phyloP scores from a whole-genome alignment of 225 moss, liverwort and hornwort species.

The Climacium dendroides region DNA sequence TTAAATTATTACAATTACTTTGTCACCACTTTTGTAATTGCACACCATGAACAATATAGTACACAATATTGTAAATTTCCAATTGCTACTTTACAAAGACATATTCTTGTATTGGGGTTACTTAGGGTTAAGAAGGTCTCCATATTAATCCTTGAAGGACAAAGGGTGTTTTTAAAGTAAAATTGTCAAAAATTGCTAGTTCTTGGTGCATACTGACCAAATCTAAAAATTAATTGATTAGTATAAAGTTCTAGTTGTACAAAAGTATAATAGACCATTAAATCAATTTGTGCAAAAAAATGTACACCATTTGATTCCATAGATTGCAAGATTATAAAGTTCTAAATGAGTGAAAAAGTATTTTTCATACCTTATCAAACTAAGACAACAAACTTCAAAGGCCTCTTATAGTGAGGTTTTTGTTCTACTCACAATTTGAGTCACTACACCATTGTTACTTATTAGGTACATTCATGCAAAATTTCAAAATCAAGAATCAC shows the following conservation, averaged over 20 bases:
- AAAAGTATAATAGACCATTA: not conserved
- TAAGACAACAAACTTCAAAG: not conserved
- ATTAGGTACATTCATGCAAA: not conserved
- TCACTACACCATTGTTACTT: not conserved
- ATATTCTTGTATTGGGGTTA: accelerated
- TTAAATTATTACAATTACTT: not conserved
- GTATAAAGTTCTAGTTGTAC: not conserved
- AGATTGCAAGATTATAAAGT: not conserved
- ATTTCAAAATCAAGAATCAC: not conserved
- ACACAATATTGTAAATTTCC: not conserved
- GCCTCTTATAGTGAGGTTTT: not conserved
- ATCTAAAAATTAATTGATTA: not conserved
- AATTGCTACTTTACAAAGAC: not conserved
- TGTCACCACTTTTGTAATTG: not conserved
- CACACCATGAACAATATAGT: not conserved
- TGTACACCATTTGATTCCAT: not conserved
- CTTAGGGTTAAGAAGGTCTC: not conserved
- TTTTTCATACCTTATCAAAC: not conserved
- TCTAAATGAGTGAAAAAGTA: not conserved
- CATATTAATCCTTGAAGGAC: not conserved
- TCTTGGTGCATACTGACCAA: not conserved
- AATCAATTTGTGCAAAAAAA: not conserved
- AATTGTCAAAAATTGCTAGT: not conserved
- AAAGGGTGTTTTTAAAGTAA: accelerated
- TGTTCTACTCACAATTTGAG: not conserved